These are phyloP conservation scores for Erysimum pusillum DNA, from an alignment of 441 rosid genomes.

Conservation along the genomic window DNA sequence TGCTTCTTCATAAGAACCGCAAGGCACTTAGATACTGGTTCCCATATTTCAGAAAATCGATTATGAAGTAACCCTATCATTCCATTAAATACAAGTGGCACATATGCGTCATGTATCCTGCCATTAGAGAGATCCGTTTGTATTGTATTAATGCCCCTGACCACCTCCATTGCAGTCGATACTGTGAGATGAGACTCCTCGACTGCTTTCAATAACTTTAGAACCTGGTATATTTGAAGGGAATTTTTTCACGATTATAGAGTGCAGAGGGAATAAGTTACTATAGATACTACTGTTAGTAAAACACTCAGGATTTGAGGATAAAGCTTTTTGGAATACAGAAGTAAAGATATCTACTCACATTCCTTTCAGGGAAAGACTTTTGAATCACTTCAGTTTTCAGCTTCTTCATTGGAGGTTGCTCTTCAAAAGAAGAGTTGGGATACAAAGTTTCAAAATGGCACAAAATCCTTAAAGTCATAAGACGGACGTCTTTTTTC, in stretches of 20 bases:
- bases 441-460: constrained; percentile 60
- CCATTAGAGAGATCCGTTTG: constrained; percentile 71
- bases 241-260: constrained; percentile 3
- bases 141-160: constrained; percentile 60
- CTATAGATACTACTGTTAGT: constrained; percentile 1
- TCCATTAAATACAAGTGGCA: constrained; percentile 71
- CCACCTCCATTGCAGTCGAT: constrained; percentile 43
- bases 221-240: constrained; percentile 65
- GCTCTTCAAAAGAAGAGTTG: constrained; percentile 45
- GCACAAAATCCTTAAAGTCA: constrained; percentile 80
- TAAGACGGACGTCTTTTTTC: constrained; percentile 71
- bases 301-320: not conserved
- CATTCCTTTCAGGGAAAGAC: constrained; percentile 52
- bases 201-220: constrained; percentile 64
- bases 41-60: constrained; percentile 73
- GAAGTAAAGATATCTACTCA: constrained; percentile 48
- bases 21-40: constrained; percentile 79
- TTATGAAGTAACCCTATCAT: constrained; percentile 78
- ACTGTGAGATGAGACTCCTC: constrained; percentile 73
- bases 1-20: constrained; percentile 66
- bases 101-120: constrained; percentile 65
- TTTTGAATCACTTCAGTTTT: constrained; percentile 57
- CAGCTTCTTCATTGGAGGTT: constrained; percentile 57
- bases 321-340: constrained; percentile 11
- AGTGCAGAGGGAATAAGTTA: constrained; percentile 27